Conservation (phyloP, 768 basidiomycete genomes). For the Boletus pseudopeckii region DNA sequence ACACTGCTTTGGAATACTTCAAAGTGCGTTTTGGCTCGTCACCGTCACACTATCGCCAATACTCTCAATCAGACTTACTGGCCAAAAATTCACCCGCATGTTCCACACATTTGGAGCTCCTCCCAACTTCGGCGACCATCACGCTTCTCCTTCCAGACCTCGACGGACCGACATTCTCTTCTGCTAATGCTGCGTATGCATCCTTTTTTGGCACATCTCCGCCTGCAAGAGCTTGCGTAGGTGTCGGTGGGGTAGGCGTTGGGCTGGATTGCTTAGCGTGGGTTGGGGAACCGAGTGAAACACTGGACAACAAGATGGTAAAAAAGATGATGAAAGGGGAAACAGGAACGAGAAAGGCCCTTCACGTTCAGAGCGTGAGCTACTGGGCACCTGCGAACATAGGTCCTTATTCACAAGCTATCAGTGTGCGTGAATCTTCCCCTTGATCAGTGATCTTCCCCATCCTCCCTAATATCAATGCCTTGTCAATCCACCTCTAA, state of each 20-base stretch:
- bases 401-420: constrained; percentile 95
- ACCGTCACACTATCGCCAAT: not conserved
- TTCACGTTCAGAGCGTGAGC: constrained; percentile 94
- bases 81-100: constrained; percentile 37
- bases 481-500: not conserved
- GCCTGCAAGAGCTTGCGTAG: constrained; percentile 92
- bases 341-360: constrained; percentile 49
- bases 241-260: constrained; percentile 60
- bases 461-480: not conserved
- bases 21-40: constrained; percentile 42
- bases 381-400: constrained; percentile 99
- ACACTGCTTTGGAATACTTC: constrained; percentile 60
- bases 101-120: constrained; percentile 24
- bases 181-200: constrained; percentile 75
- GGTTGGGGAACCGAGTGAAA: constrained; percentile 16
- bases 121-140: constrained; percentile 51
- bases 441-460: not conserved
- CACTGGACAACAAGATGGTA: constrained; percentile 9
- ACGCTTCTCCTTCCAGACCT: constrained; percentile 83
- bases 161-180: constrained; percentile 56
- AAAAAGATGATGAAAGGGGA: constrained; percentile 24
- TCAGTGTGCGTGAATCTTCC: constrained; percentile 52
- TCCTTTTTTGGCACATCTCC: constrained; percentile 88
- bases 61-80: constrained; percentile 46
- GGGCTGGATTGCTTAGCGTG: constrained; percentile 83